Evolutionary conservation across 177 flowering plant species (phyloP), one percentile per base, ranked within the genome.

Genomic region (Vitis hybrid): DNA sequence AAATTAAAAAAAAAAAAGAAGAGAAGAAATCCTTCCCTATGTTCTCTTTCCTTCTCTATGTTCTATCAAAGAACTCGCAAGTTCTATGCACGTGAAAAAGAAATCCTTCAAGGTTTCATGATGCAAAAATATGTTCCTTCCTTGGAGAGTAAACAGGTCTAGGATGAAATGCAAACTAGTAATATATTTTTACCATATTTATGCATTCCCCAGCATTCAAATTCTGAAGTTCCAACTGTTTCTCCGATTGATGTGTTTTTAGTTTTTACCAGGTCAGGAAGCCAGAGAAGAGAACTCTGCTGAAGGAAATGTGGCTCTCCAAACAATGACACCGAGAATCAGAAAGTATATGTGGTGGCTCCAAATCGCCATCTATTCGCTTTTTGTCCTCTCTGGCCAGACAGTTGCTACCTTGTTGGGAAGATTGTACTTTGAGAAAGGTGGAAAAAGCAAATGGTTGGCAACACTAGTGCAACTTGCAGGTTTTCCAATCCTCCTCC

Each of bases 361-460:
- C 9, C 58, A 72, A 16, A 65, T 79, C 16, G 18, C 78, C 49
- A 5, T 75, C 10, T 83, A 79, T 65, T 56, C 70, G 4, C 5
- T 78, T 14, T 64, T 78, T 10, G 58, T 81, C 51, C 77, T 85
- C 10, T 50, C 60, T 1, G 82, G 85, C n/a, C 85, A 79, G 45
- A 57, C 85, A 2, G 69, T 59, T 1, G 82, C 78, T 4, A 72
- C 73, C 3, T 80, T 83, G 0, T 26, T 85, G 14, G 88, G 85
- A 63, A 79, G 85, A 72, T 53, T 79, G 12, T 85, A 83, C 73
- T 85, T 15, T 13, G 75, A 68, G 57, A 76, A 84, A 74, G 88
- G 88, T 18, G 89, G 89, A 18, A 72, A 78, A 1, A 82, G 87
- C 77, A 82, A 71, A 71, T 84, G 89, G 89, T n/a, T 84, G 73